Base-by-base conservation (phyloP, 805 yeast species). In the Brettanomyces bruxellensis region DNA sequence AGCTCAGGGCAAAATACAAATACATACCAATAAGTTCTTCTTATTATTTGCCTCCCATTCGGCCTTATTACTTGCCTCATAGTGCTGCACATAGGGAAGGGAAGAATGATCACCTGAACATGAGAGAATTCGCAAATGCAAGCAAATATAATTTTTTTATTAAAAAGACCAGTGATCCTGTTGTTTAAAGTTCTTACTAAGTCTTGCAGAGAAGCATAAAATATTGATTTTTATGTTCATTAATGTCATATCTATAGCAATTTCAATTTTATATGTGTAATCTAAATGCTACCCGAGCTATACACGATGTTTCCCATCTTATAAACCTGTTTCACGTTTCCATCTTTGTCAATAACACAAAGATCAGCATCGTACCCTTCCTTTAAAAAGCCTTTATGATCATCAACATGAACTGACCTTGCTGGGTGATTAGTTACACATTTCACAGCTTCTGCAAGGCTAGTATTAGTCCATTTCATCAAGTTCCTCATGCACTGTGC, bases 351-450 rank as follows among this genome's bases (percentile, higher is more conserved):
- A 48, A 78, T 54, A 4, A 78, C 69, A 13, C 73, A 72, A 45
- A 78, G 62, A 53, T 78, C 83, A 5, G 83, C 83, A 55, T 76
- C 81, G 51, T 79, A 72, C 4, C 80, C 81, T 4, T 59, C 62
- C 43, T 64, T 61, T 55, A 78, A 69, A 60, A 66, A 75, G 1
- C 83, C 83, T 56, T 76, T 74, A 41, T 61, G 57, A 8, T 65
- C 55, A 40, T 67, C 59, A 6, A 74, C 53, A 11, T 73, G 71
- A 25, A 77, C 56, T 5, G 78, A 67, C n/a, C 51, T 58, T 2
- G 83, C 78, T 13, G 83, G 76, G 51, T 73, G 71, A 48, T 74
- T 72, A 38, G 83, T 78, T 40, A 71, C 78, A 3, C 79, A 69
- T 51, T 71, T 66, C n/a, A 78, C 65, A n/a, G 81, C 82, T 55